A percentile compares a stretch with the other conserved stretches of the same genome.
Conservation (phyloP, 106 monocot species). For the Dioscorea dumetorum region DNA sequence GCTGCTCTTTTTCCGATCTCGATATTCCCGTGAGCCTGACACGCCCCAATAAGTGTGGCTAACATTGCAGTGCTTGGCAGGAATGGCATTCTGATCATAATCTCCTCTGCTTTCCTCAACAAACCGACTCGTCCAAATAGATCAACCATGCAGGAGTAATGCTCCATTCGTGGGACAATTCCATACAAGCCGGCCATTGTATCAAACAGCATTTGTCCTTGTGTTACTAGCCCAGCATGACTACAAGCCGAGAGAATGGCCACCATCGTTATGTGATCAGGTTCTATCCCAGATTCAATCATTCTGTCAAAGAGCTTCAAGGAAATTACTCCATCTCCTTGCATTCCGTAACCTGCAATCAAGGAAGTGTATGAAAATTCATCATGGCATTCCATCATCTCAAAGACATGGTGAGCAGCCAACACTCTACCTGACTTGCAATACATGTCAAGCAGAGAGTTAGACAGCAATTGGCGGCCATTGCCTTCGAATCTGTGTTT, state of each 20-base stretch:
- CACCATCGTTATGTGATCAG: slow-evolving; percentile 62
- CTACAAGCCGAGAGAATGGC: slow-evolving; percentile 73
- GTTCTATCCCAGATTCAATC: slow-evolving; percentile 38
- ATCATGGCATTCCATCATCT: slow-evolving; percentile 48
- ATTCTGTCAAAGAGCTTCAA: slow-evolving; percentile 57
- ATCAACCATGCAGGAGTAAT: slow-evolving; percentile 88
- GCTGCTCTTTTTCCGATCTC: slow-evolving; percentile 49
- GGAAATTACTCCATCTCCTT: slow-evolving; percentile 49
- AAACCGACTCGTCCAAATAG: slow-evolving; percentile 50
- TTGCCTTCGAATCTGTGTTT: slow-evolving; percentile 26
- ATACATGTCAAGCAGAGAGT: slow-evolving; percentile 80
- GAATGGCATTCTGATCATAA: slow-evolving; percentile 35
- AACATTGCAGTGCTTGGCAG: slow-evolving; percentile 44
- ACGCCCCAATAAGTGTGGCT: slow-evolving; percentile 53
- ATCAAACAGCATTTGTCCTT: slow-evolving; percentile 44
- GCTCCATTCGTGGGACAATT: slow-evolving; percentile 45
- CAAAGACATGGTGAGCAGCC: slow-evolving; percentile 47
- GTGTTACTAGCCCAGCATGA: slow-evolving; percentile 45
- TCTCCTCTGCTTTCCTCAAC: slow-evolving; percentile 45
- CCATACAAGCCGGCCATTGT: slow-evolving; percentile 34
- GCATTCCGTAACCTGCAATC: slow-evolving; percentile 75
- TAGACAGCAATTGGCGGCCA: slow-evolving; percentile 29
- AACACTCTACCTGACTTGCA: slow-evolving; percentile 54
- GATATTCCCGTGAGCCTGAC: slow-evolving; percentile 28
- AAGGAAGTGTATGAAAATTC: slow-evolving; percentile 70